Evolutionary conservation across 148 eudicot species (phyloP).

Genomic region (Gaultheria prostrata): DNA sequence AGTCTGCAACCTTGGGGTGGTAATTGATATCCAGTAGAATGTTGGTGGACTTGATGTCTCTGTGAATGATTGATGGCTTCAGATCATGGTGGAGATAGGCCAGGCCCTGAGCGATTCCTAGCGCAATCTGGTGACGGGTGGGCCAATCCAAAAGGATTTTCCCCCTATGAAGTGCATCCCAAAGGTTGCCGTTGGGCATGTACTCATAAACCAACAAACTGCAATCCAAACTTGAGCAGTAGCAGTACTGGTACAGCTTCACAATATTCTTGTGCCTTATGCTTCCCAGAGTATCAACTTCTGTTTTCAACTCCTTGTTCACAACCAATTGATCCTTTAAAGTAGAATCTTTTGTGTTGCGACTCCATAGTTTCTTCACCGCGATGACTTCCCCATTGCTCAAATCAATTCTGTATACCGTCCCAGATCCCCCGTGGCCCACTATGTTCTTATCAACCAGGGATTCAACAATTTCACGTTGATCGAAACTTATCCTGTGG

Average conservation of each 20-base stretch:
- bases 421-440: slow-evolving; percentile 92
- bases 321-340: slow-evolving; percentile 47
- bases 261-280: slow-evolving; percentile 95
- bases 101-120: slow-evolving; percentile 86
- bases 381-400: slow-evolving; percentile 73
- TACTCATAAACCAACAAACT: slow-evolving; percentile 87
- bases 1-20: slow-evolving; percentile 90
- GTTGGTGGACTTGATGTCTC: slow-evolving; percentile 93
- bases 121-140: slow-evolving; percentile 70
- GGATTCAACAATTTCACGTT: slow-evolving; percentile 63
- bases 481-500: slow-evolving; percentile 73
- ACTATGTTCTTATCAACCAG: slow-evolving; percentile 82
- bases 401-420: slow-evolving; percentile 70
- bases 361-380: slow-evolving; percentile 86
- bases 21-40: slow-evolving; percentile 76
- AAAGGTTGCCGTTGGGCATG: slow-evolving; percentile 92
- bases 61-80: slow-evolving; percentile 74
- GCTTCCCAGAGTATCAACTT: slow-evolving; percentile 86
- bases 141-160: slow-evolving; percentile 76
- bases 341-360: slow-evolving; percentile 43
- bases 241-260: slow-evolving; percentile 78
- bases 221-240: slow-evolving; percentile 58
- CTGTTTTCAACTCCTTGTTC: slow-evolving; percentile 75
- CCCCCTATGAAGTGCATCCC: slow-evolving; percentile 90
- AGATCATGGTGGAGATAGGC: slow-evolving; percentile 93